A percentile compares a stretch with the other conserved stretches of the same genome.
phyloP scores from a whole-genome alignment of 306 rosid genomes.

The Lathyrus tuberosus region DNA sequence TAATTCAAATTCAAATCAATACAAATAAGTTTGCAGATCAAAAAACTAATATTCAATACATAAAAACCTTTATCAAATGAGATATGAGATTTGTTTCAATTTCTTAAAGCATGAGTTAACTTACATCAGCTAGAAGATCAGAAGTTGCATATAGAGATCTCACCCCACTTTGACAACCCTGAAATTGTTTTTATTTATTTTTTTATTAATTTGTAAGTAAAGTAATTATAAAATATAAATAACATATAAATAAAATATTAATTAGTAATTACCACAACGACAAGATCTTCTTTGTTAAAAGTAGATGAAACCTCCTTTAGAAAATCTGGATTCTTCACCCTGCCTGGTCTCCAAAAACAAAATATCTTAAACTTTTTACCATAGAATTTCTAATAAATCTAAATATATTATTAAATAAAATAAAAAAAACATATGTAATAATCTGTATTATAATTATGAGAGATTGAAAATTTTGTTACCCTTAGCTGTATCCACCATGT shows the following conservation, averaged over 20 bases:
- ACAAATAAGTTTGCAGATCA: not conserved
- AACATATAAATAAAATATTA: not conserved
- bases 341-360: conserved; percentile 48
- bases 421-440: not conserved
- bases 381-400: too few species aligned
- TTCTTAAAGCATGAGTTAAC: conserved; percentile 39
- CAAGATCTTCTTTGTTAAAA: conserved; percentile 63
- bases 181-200: not conserved
- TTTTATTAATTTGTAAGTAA: not conserved
- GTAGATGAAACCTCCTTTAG: conserved; percentile 56
- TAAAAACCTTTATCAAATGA: not conserved
- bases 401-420: not conserved
- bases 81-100: conserved; percentile 4
- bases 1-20: conserved; percentile 39
- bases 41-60: too few species aligned
- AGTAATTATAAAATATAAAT: not conserved
- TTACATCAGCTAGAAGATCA: conserved; percentile 66
- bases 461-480: conserved; percentile 46
- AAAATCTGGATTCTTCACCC: conserved; percentile 70
- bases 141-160: conserved; percentile 70
- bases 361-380: not conserved
- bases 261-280: conserved; percentile 79
- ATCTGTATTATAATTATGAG: not conserved
- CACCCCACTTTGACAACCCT: conserved; percentile 88
- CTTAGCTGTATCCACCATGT: conserved; percentile 61